Conservation (phyloP, 2,329 filamentous ascomycete species). For the Chaetomiaceae sp. region DNA sequence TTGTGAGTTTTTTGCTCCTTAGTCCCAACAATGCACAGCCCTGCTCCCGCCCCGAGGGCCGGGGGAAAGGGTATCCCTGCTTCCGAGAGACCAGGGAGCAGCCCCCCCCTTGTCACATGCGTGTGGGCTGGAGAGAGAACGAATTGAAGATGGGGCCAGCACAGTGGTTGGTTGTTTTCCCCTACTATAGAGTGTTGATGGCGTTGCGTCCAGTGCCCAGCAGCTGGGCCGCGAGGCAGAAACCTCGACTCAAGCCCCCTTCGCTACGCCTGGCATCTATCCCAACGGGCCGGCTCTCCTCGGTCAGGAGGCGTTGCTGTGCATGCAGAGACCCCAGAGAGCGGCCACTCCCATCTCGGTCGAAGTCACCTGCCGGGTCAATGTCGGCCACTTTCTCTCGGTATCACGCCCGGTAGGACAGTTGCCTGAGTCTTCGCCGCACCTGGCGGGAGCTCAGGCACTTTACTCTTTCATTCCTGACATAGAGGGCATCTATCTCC, state of each 20-base stretch:
- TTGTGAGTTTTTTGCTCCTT: neutral
- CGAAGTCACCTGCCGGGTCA: neutral
- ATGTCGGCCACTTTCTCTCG: neutral
- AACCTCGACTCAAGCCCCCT: no score
- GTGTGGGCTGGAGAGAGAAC: neutral
- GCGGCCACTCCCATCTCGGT: neutral
- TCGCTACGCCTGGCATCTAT: neutral
- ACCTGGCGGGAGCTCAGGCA: neutral
- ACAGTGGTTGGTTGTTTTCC: no score
- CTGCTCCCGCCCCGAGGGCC: neutral
- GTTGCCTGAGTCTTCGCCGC: neutral
- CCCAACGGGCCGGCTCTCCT: neutral
- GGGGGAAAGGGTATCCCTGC: neutral
- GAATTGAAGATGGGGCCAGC: no score
- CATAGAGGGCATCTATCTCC: neutral
- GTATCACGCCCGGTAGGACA: neutral
- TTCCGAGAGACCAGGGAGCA: neutral
- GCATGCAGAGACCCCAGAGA: neutral
- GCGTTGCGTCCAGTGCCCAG: neutral
- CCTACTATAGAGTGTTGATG: neutral
- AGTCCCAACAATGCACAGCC: slow-evolving; percentile 1
- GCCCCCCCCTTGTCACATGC: neutral
- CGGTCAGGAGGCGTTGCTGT: neutral
- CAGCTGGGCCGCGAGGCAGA: neutral
- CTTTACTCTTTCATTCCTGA: neutral